Base-by-base conservation (phyloP, 2,329 filamentous ascomycete genomes). In the Gaeumannomyces sp. region DNA sequence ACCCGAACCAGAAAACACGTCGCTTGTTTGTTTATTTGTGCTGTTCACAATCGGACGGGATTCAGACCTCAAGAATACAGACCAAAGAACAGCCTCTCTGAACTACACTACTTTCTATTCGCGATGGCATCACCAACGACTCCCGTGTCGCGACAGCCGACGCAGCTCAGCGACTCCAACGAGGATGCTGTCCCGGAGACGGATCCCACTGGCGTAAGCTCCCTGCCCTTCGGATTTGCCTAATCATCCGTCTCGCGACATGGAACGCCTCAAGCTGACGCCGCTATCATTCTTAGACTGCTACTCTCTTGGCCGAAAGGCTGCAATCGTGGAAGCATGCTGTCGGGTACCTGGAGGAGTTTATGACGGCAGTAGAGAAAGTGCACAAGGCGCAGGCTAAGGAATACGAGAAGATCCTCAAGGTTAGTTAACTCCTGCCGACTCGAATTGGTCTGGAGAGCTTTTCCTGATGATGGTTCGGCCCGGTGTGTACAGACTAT, bases 281-380 rank as follows among this genome's bases (percentile, higher is more conserved):
- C n/a, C 31, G n/a, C n/a, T 27, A 13, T 45, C 16, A 25, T n/a
- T 35, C 33, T 4, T 69, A 92, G 89, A 91, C 90, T 28, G 87
- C 89, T n/a, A 88, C 85, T 57, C 84, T 98, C 62, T 89, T 99
- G 68, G 83, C 89, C 64, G 92, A 98, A 80, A 88, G 95, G 69
- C 83, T 99, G 67, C 90, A 91, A 72, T 95, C 95, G 60, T 99
- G 93, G 93, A 98, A 97, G 76, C 94, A 98, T 76, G 92, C 93
- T 67, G 91, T 93, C 68, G 91, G 83, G 65, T 94, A 97, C 74
- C 83, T 99, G 61, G 93, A 98, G 77, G 92, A 96, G 63, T 99
- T 97, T 76, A 83, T 98, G 72, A 81, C 80, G 35, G 88, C 90
- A 8, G 91, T 93, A 4, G 93, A 97, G 76, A 97, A 94, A 82